A percentile compares a stretch with the other conserved stretches of the same genome.
phyloP scores from a whole-genome alignment of 305 asterid species.

The Rubia tinctorum region DNA sequence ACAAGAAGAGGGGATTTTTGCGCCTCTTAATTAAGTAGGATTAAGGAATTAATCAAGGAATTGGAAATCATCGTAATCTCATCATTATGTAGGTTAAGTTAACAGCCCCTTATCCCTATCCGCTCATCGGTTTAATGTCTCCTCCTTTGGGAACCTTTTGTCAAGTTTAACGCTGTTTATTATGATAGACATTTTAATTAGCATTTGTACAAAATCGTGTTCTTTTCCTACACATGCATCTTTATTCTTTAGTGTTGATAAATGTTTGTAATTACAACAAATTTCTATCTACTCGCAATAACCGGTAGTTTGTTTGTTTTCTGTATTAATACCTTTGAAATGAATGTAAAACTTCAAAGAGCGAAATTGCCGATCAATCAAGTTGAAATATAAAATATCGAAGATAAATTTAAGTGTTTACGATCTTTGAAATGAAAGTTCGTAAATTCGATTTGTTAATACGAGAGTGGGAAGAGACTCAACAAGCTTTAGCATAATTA shows the following conservation, averaged over 20 bases:
- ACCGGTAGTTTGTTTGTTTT: too few species aligned
- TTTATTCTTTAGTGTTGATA: not conserved
- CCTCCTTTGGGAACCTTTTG: conserved; percentile 7
- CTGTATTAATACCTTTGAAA: not conserved
- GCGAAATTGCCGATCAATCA: not conserved
- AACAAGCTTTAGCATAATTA: not conserved
- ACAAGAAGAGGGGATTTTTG: too few species aligned
- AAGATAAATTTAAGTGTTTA: not conserved
- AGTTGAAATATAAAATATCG: too few species aligned
- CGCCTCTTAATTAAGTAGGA: conserved; percentile 20
- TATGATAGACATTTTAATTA: conserved; percentile 24
- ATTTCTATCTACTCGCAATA: not conserved
- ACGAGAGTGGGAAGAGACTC: not conserved
- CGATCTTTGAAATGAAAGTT: not conserved
- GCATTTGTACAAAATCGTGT: conserved; percentile 28
- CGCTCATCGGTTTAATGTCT: conserved; percentile 18
- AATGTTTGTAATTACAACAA: not conserved
- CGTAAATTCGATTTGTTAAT: too few species aligned
- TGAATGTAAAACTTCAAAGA: not conserved
- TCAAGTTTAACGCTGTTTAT: conserved; percentile 21
- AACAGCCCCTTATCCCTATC: conserved; percentile 3
- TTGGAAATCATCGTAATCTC: not conserved
- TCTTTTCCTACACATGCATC: not conserved
- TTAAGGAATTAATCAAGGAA: conserved; percentile 24
- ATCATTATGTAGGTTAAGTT: conserved; percentile 24